Percentiles rank a stretch among this genome's conserved stretches.
Evolutionary conservation across 345 rosid genomes (phyloP).

Genomic region (Hibiscus trionum): DNA sequence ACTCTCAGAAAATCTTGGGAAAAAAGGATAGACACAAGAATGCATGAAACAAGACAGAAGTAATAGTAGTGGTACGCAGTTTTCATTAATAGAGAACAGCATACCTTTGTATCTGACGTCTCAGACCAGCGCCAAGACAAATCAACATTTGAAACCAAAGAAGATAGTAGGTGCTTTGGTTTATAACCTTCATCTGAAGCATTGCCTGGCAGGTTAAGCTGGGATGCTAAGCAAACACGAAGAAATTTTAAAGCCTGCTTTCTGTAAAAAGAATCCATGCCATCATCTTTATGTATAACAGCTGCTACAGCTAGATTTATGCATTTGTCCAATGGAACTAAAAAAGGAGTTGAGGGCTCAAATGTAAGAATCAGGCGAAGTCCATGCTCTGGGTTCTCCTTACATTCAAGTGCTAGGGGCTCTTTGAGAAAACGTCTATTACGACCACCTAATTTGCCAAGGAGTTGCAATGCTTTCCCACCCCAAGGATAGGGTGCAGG

Average conservation of each 20-base stretch:
- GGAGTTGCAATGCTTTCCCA: slow-evolving; percentile 84
- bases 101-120: slow-evolving; percentile 72
- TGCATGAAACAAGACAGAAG: background rate
- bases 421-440: slow-evolving; percentile 94
- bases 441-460: slow-evolving; percentile 98
- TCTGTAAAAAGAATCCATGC: slow-evolving; percentile 72
- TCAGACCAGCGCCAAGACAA: slow-evolving; percentile 71
- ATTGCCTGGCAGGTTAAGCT: slow-evolving; percentile 89
- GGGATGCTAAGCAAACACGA: slow-evolving; percentile 84
- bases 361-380: slow-evolving; percentile 93
- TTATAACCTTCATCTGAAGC: slow-evolving; percentile 65
- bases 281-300: slow-evolving; percentile 53
- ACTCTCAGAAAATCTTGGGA: background rate
- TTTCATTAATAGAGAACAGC: background rate
- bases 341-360: slow-evolving; percentile 91
- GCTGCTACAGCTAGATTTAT: slow-evolving; percentile 95
- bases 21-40: background rate
- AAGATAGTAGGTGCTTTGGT: slow-evolving; percentile 49
- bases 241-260: slow-evolving; percentile 88
- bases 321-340: slow-evolving; percentile 89
- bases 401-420: slow-evolving; percentile 95
- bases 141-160: slow-evolving; percentile 63
- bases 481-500: slow-evolving; percentile 96
- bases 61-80: background rate
- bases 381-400: slow-evolving; percentile 97